phyloP scores from a whole-genome alignment of 129 eudicot genomes.

The Pseudognaphalium luteoalbum region DNA sequence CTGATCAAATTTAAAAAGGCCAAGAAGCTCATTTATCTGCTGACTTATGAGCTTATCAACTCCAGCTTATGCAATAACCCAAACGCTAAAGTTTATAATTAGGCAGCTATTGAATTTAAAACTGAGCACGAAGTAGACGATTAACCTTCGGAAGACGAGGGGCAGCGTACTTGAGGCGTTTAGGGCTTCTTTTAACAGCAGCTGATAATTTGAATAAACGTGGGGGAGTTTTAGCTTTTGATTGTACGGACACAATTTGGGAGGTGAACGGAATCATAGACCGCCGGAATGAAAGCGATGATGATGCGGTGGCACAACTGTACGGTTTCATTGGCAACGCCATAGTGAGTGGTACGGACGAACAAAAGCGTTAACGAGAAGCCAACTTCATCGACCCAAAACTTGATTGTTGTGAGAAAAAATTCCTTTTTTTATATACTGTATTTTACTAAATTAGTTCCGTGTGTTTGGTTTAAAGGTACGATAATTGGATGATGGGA shows the following conservation, averaged over 20 bases:
- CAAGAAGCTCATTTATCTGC: not conserved
- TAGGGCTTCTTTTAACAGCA: conserved; percentile 75
- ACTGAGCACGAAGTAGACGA: not conserved
- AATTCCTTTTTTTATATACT: too few species aligned
- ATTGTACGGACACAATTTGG: conserved; percentile 29
- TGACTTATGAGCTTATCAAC: not conserved
- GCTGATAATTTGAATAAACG: conserved; percentile 34
- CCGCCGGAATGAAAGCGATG: conserved; percentile 42
- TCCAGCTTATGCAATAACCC: not conserved
- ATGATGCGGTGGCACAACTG: conserved; percentile 33
- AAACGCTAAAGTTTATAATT: too few species aligned
- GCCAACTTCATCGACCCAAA: not conserved
- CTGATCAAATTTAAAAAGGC: not conserved
- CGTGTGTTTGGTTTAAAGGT: too few species aligned
- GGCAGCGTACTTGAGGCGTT: conserved; percentile 82
- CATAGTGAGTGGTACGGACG: conserved; percentile 22
- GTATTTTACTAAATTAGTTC: too few species aligned
- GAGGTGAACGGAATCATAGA: conserved; percentile 32
- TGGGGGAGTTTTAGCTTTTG: not conserved
- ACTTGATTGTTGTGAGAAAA: too few species aligned
- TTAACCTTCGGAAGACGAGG: conserved; percentile 81
- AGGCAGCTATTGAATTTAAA: not conserved
- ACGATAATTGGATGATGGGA: too few species aligned
- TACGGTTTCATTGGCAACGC: conserved; percentile 34
- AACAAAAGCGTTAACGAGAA: not conserved